A percentile compares a stretch with the other conserved stretches of the same genome.
phyloP scores from a whole-genome alignment of 345 rosid species.

The Sisymbrium irio region DNA sequence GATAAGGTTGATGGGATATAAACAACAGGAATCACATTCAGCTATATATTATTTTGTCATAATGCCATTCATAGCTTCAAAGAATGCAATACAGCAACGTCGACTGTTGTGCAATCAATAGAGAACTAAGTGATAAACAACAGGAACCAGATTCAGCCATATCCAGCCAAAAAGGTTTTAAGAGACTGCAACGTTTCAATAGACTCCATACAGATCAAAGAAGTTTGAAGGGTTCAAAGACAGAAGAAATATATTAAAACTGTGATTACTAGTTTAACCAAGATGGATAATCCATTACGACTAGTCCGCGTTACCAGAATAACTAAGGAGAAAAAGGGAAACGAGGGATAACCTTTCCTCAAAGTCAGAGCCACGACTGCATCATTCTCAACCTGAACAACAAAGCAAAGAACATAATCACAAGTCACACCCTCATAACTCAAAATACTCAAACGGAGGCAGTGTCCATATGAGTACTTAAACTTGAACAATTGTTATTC shows the following conservation, averaged over 20 bases:
- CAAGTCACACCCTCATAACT: constrained; percentile 5
- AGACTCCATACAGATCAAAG: background rate
- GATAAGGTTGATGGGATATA: background rate
- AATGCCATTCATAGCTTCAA: too few species aligned
- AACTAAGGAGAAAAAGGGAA: constrained; percentile 7
- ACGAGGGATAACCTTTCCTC: constrained; percentile 61
- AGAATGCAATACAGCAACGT: too few species aligned
- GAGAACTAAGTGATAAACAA: too few species aligned
- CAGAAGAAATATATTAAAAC: background rate
- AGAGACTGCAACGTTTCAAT: constrained; percentile 4
- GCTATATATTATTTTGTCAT: background rate
- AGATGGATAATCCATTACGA: background rate
- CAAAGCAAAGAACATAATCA: background rate
- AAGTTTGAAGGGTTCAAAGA: constrained; percentile 8
- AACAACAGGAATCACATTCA: constrained; percentile 20
- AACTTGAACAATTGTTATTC: background rate
- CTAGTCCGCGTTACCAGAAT: background rate
- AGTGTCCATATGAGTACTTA: background rate
- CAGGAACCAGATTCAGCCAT: too few species aligned
- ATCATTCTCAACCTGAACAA: constrained; percentile 92
- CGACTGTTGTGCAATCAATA: too few species aligned
- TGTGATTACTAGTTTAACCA: background rate
- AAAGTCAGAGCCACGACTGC: constrained; percentile 84
- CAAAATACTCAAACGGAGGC: background rate
- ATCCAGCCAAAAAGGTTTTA: constrained; percentile 1